Evolutionary conservation across 106 monocot genomes (phyloP).

Genomic region (Posidonia australis): DNA sequence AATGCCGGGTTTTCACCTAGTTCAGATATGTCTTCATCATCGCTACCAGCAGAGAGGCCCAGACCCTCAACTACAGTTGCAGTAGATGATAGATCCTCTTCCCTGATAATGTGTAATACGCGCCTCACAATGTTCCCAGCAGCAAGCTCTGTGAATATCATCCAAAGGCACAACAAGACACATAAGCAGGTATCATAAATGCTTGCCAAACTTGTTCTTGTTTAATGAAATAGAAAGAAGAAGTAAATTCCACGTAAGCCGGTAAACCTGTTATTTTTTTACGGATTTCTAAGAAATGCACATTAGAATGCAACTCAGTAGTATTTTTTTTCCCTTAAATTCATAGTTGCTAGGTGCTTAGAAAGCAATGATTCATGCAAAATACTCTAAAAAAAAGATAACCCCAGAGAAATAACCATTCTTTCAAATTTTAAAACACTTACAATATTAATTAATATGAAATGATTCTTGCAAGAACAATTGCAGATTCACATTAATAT

Average conservation of each 20-base stretch:
- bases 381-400: too few species aligned
- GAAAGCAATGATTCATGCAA: neutral
- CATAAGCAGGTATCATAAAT: neutral
- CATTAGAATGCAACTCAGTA: neutral
- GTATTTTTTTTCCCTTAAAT: too few species aligned
- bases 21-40: constrained; percentile 58
- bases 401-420: too few species aligned
- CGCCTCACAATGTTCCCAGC: constrained; percentile 95
- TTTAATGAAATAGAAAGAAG: neutral
- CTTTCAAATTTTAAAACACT: too few species aligned
- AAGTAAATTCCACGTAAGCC: too few species aligned
- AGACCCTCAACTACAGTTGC: constrained; percentile 57
- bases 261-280: too few species aligned
- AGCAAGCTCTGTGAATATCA: constrained; percentile 61
- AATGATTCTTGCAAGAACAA: too few species aligned
- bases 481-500: too few species aligned
- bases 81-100: constrained; percentile 75
- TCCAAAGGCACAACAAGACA: constrained; percentile 2
- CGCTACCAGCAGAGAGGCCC: constrained; percentile 51
- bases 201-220: too few species aligned
- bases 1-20: constrained; percentile 35
- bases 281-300: too few species aligned
- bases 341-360: neutral
- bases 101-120: constrained; percentile 87
- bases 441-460: too few species aligned